A percentile compares a stretch with the other conserved stretches of the same genome.
phyloP scores from a whole-genome alignment of 2,329 filamentous ascomycete species.

The Apiospora kogelbergensis region DNA sequence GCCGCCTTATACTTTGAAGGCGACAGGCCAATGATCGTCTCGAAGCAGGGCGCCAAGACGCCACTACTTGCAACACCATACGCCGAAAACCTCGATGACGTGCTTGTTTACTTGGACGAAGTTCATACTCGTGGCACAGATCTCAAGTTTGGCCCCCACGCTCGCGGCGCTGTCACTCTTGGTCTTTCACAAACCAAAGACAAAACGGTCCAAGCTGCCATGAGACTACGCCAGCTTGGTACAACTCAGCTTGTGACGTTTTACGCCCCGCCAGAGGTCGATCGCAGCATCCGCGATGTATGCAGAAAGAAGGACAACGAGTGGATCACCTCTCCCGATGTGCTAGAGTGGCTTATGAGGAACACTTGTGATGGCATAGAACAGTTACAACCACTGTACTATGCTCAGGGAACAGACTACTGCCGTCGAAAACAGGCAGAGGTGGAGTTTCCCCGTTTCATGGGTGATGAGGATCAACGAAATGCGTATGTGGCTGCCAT shows the following conservation, averaged over 20 bases:
- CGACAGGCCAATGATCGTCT: constrained; percentile 46
- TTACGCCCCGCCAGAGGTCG: constrained; percentile 58
- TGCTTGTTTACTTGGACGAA: constrained; percentile 57
- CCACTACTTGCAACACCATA: constrained; percentile 56
- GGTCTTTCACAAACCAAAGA: constrained; percentile 55
- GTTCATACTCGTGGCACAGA: constrained; percentile 61
- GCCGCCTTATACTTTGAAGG: constrained; percentile 57
- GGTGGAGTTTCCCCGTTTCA: constrained; percentile 40
- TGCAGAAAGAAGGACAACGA: constrained; percentile 28
- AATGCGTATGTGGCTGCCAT: constrained; percentile 43
- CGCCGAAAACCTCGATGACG: constrained; percentile 49
- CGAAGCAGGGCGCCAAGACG: constrained; percentile 32
- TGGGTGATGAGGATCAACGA: constrained; percentile 34
- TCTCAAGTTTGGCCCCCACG: constrained; percentile 47
- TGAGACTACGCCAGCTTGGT: constrained; percentile 12
- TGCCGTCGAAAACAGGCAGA: constrained; percentile 54
- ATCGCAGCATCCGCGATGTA: constrained; percentile 58
- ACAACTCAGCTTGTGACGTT: constrained; percentile 43
- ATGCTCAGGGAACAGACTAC: constrained; percentile 60
- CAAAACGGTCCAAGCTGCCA: constrained; percentile 6
- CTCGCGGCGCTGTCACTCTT: constrained; percentile 53
- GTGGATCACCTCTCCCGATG: constrained; percentile 45
- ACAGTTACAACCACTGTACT: constrained; percentile 57
- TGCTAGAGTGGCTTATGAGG: constrained; percentile 61
- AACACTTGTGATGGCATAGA: constrained; percentile 63